Percentiles rank a stretch among this genome's conserved stretches.
phyloP scores from a whole-genome alignment of 495 filamentous ascomycete genomes.

The Neurospora intermedia region DNA sequence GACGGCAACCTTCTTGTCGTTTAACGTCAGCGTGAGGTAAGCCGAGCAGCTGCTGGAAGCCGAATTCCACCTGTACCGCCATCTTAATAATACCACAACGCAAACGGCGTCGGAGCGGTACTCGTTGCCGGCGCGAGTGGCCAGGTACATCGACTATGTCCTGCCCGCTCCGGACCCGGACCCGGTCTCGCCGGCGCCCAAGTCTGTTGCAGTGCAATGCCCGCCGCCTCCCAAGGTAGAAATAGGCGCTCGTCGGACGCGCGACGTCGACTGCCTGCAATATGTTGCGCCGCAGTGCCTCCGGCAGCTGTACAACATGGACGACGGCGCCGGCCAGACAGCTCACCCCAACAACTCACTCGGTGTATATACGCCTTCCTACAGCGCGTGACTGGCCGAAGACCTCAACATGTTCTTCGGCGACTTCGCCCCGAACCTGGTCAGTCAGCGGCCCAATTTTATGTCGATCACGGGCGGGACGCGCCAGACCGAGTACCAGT shows the following conservation, averaged over 20 bases:
- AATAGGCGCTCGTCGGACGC: not conserved
- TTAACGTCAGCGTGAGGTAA: not conserved
- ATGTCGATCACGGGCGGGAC: slow-evolving; percentile 15
- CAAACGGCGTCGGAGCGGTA: not conserved
- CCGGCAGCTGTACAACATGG: slow-evolving; percentile 45
- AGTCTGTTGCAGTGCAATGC: not conserved
- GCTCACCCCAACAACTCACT: slow-evolving; percentile 14
- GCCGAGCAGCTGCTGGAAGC: not conserved
- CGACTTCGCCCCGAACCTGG: slow-evolving; percentile 23
- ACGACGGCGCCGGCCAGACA: slow-evolving; percentile 6
- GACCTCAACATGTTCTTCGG: slow-evolving; percentile 52
- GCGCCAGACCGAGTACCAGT: slow-evolving; percentile 4
- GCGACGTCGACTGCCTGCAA: slow-evolving; percentile 30
- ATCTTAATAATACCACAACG: not conserved
- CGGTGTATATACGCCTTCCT: slow-evolving; percentile 12
- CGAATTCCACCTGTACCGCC: not conserved
- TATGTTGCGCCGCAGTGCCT: slow-evolving; percentile 50
- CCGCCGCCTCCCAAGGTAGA: slow-evolving; percentile 4
- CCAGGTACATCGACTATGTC: not conserved
- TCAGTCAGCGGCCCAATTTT: slow-evolving; percentile 9
- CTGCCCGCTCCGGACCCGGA: not conserved
- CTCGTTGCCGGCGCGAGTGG: not conserved
- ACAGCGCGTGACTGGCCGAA: slow-evolving; percentile 13
- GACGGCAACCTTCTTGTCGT: not conserved
- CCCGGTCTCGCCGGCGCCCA: not conserved